phyloP scores from a whole-genome alignment of 1,284 basidiomycete species.

The Tilletia setariae region DNA sequence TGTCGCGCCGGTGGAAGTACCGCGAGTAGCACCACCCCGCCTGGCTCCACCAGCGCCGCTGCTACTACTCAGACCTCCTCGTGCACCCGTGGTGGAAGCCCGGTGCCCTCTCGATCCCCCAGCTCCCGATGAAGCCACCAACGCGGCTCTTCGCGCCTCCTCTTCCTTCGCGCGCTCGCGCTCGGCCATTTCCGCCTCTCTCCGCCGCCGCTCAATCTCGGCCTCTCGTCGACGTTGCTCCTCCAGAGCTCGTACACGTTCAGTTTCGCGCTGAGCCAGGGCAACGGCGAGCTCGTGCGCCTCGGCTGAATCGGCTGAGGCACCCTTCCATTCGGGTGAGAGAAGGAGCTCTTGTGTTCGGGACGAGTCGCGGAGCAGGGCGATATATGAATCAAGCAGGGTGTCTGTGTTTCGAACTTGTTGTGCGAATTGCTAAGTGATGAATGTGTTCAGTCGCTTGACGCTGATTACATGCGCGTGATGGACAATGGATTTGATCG shows the following conservation, averaged over 20 bases:
- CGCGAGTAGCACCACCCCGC: background rate
- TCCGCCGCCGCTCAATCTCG: constrained; percentile 15
- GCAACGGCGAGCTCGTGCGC: constrained; percentile 31
- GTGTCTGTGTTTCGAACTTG: constrained; percentile 41
- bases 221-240: constrained; percentile 25
- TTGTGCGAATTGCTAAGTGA: constrained; percentile 31
- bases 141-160: background rate
- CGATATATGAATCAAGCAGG: constrained; percentile 46
- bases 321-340: constrained; percentile 46
- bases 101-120: background rate
- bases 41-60: background rate
- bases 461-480: background rate
- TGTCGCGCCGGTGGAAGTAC: background rate
- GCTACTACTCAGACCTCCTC: background rate
- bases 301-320: constrained; percentile 32
- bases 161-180: background rate
- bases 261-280: constrained; percentile 32
- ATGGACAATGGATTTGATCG: background rate
- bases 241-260: constrained; percentile 29
- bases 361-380: constrained; percentile 41
- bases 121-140: background rate
- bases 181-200: background rate
- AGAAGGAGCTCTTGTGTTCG: constrained; percentile 39
- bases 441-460: background rate
- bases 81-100: background rate